Evolutionary conservation across 805 yeast genomes (phyloP).

Genomic region (Saccharomycopsis fermentans): DNA sequence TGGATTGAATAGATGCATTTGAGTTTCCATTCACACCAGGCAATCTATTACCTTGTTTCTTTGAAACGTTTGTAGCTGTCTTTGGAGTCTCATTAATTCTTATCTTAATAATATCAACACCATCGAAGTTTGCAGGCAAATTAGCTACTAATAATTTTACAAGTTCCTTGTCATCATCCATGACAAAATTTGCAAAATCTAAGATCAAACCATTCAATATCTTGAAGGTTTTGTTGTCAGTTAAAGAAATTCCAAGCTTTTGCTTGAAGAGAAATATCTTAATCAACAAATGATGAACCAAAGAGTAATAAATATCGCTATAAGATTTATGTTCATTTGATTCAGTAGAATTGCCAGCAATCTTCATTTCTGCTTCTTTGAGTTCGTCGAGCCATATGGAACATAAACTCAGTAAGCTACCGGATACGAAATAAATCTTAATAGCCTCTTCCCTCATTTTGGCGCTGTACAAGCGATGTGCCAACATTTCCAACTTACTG

Average conservation of each 20-base stretch:
- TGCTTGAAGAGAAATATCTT: conserved; percentile 17
- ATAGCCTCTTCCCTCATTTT: conserved; percentile 65
- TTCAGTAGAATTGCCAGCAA: conserved; percentile 15
- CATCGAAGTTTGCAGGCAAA: background rate
- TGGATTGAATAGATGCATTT: background rate
- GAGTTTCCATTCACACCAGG: conserved; percentile 6
- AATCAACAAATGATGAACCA: conserved; percentile 13
- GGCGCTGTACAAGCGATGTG: conserved; percentile 58
- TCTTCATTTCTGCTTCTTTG: conserved; percentile 31
- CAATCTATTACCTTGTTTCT: background rate
- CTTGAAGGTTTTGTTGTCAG: conserved; percentile 24
- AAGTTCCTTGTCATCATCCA: background rate
- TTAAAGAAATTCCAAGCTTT: conserved; percentile 19
- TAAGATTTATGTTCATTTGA: conserved; percentile 16
- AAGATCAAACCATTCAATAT: conserved; percentile 41
- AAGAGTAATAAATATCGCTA: conserved; percentile 20
- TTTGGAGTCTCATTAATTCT: background rate
- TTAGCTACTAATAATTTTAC: background rate
- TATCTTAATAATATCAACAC: background rate
- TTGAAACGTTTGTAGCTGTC: background rate
- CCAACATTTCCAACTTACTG: conserved; percentile 51
- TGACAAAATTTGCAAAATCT: conserved; percentile 36
- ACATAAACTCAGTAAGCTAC: conserved; percentile 69
- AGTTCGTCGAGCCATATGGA: conserved; percentile 78
- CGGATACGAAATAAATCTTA: conserved; percentile 68